Percentiles rank a stretch among this genome's conserved stretches.
Conservation (phyloP, 176 grass and related monocot genomes). For the Carex kokanica region DNA sequence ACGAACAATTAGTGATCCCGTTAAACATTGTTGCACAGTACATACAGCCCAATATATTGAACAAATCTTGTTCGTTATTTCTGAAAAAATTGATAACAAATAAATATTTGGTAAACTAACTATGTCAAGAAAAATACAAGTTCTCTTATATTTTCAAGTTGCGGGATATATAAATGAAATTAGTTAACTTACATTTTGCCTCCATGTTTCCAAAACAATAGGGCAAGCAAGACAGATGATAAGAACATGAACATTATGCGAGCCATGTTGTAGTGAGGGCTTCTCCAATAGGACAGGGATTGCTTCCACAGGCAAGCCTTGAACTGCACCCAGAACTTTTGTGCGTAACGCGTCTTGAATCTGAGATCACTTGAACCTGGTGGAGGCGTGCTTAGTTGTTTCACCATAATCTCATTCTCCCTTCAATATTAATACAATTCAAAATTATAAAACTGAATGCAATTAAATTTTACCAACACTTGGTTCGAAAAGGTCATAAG, state of each 20-base stretch:
- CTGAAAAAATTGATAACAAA: constrained; percentile 18
- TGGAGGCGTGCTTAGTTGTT: too few species aligned
- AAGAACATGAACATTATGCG: constrained; percentile 40
- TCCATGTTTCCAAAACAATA: constrained; percentile 54
- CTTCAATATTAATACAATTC: too few species aligned
- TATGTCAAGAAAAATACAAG: background rate
- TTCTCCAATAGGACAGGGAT: constrained; percentile 74
- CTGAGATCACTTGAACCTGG: too few species aligned
- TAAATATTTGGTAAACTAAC: background rate
- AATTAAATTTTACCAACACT: too few species aligned
- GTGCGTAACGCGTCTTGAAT: too few species aligned
- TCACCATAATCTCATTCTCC: too few species aligned
- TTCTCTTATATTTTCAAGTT: background rate
- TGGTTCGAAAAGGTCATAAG: too few species aligned
- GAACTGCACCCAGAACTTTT: constrained; percentile 51
- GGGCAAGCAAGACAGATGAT: constrained; percentile 21
- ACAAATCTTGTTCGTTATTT: constrained; percentile 60
- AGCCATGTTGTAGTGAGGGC: constrained; percentile 62
- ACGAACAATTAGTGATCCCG: constrained; percentile 51
- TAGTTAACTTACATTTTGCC: constrained; percentile 45
- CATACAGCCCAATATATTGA: constrained; percentile 70
- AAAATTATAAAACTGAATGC: too few species aligned
- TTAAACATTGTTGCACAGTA: constrained; percentile 38
- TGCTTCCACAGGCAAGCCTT: constrained; percentile 90
- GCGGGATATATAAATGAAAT: background rate